Conservation (phyloP, 768 basidiomycete genomes). For the Auricularia auricula-judae region DNA sequence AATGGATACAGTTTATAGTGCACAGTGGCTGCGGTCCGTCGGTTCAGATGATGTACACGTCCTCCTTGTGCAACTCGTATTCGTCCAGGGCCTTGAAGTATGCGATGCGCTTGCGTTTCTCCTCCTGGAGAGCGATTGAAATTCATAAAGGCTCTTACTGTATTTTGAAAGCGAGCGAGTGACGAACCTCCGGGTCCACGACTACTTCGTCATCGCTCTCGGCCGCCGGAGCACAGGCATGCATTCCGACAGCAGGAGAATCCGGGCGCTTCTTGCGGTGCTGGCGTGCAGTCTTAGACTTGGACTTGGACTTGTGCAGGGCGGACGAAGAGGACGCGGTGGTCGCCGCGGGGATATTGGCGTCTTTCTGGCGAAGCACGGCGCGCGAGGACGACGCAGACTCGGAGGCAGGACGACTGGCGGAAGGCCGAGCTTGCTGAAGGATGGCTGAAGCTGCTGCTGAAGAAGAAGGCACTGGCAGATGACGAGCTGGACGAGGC, state of each 20-base stretch:
- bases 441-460: no score
- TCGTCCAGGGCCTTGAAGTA: not conserved
- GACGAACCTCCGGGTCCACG: not conserved
- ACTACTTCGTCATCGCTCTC: not conserved
- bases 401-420: no score
- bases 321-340: no score
- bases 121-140: not conserved
- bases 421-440: accelerated
- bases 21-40: no score
- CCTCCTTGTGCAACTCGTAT: not conserved
- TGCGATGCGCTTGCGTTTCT: not conserved
- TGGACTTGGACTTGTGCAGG: no score
- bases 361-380: no score
- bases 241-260: not conserved
- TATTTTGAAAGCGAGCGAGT: not conserved
- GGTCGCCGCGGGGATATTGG: no score
- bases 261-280: not conserved
- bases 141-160: not conserved
- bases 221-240: not conserved
- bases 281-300: not conserved
- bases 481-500: no score
- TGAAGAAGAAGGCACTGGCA: no score
- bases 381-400: no score
- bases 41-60: not conserved
- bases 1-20: no score